Conservation (phyloP, 1,284 basidiomycete species). For the Melampsora allii-populina region DNA sequence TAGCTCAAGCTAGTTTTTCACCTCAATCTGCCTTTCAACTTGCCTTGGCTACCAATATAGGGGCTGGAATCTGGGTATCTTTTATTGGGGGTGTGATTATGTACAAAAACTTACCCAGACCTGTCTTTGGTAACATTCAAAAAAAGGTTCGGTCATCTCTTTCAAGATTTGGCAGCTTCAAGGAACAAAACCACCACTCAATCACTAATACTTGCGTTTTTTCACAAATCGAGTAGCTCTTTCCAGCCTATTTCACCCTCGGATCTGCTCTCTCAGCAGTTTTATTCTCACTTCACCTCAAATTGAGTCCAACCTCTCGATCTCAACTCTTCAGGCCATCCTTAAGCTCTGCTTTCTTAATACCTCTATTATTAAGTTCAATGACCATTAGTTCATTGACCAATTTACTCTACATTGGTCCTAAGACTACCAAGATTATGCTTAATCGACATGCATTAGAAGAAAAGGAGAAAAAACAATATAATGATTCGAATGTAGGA, state of each 20-base stretch:
- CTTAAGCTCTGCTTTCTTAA: constrained; percentile 49
- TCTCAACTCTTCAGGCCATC: constrained; percentile 54
- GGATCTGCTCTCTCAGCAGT: constrained; percentile 61
- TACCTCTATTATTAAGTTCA: constrained; percentile 14
- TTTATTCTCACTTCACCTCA: constrained; percentile 64
- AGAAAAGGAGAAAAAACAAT: constrained; percentile 67
- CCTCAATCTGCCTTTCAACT: constrained; percentile 21
- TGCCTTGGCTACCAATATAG: constrained; percentile 22
- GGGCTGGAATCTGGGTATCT: constrained; percentile 34
- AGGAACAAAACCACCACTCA: background rate
- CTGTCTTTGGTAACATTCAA: constrained; percentile 72
- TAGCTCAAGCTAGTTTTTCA: constrained; percentile 19
- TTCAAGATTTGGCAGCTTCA: background rate
- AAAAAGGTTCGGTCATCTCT: constrained; percentile 10
- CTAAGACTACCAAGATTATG: constrained; percentile 58
- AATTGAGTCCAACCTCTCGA: constrained; percentile 62
- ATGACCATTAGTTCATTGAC: constrained; percentile 53
- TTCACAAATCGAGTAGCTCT: constrained; percentile 58
- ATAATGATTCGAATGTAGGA: constrained; percentile 64
- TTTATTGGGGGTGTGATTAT: constrained; percentile 44
- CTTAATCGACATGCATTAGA: constrained; percentile 68
- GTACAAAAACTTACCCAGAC: constrained; percentile 55
- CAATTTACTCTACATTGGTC: constrained; percentile 53
- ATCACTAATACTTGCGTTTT: background rate
- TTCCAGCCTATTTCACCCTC: constrained; percentile 70